Percentiles rank a stretch among this genome's conserved stretches.
These are phyloP conservation scores for Kalmanozyma brasiliensis DNA, from an alignment of 1,284 basidiomycete species.

Conservation along the genomic window DNA sequence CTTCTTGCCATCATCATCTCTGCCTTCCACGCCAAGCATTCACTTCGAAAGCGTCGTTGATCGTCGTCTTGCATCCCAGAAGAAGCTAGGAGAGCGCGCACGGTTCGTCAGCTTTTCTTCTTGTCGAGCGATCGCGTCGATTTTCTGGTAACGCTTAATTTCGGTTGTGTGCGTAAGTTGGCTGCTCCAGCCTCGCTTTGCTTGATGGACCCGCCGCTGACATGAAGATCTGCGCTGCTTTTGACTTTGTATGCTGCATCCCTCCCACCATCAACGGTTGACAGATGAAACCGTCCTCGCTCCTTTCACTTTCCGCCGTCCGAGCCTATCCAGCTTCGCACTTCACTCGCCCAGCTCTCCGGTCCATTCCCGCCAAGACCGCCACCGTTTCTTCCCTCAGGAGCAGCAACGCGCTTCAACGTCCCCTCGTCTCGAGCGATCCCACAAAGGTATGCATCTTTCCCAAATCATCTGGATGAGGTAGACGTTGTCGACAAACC, in stretches of 20 bases:
- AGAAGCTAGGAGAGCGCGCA: background rate
- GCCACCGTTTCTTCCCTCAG: constrained; percentile 4
- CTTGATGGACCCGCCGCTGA: background rate
- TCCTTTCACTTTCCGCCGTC: constrained; percentile 16
- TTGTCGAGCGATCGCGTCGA: constrained; percentile 14
- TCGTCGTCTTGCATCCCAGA: background rate
- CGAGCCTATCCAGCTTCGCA: constrained; percentile 22
- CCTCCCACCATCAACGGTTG: constrained; percentile 26
- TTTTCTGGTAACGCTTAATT: constrained; percentile 4
- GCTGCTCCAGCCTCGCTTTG: background rate
- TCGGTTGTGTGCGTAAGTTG: constrained; percentile 28
- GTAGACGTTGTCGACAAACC: too few relatives aligned
- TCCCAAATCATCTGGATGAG: background rate
- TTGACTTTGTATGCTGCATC: constrained; percentile 9
- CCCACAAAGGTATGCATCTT: constrained; percentile 33
- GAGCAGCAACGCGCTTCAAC: constrained; percentile 5
- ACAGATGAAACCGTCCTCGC: constrained; percentile 37
- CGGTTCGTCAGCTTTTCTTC: background rate
- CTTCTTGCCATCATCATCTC: constrained; percentile 14
- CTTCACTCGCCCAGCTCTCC: constrained; percentile 2
- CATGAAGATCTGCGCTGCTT: constrained; percentile 3
- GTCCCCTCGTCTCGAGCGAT: constrained; percentile 8
- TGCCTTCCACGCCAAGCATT: background rate
- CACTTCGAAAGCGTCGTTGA: too few relatives aligned
- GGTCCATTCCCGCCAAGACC: background rate